Evolutionary conservation across 148 eudicot species (phyloP), one percentile per base, ranked within the genome.

Genomic region (Nepenthes gracilis): DNA sequence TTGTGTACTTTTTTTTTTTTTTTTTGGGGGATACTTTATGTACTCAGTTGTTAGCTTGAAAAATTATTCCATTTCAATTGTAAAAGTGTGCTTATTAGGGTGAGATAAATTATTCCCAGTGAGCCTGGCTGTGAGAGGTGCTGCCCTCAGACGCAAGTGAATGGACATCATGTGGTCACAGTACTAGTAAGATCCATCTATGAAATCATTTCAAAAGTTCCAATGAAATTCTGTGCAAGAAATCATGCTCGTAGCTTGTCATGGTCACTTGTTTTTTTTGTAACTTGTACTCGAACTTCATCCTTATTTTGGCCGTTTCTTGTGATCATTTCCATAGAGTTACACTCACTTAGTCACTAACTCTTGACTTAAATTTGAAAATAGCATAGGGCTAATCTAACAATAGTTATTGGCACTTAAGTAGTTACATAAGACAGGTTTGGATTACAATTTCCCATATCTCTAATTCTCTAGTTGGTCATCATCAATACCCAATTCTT

Each of bases 111-210:
- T 47, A 43, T 67, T 77, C 70, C 37, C 83, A 92, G 98, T 74
- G 98, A 92, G 72, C 98, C 98, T 4, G 77, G 75, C 32, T 70
- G 58, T 36, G 81, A 81, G 32, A 82, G 74, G 70, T 92, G 98
- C 76, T 82, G 96, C 63, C 79, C 94, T 36, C 85, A 74, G 35
- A 78, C 79, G 70, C 78, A 81, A 51, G 62, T 53, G 23, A 56
- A 61, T 14, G 71, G 69, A 64, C 94, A 80, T 64, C 77, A 64
- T 1, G 86, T 82, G 98, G 64, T 80, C 36, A 84, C 90, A 54
- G 69, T 92, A 15, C 68, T 84, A 56, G 98, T 92, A 84, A 77
- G 88, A 33, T 6, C 40, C 13, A 32, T 15, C 65, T 43, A 2
- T 54, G 54, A 10, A 23, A 37, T 48, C 1, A 35, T 14, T 1